Percentiles rank a stretch among this genome's conserved stretches.
Evolutionary conservation across 106 monocot genomes (phyloP).

Genomic region (Acorus calamus): DNA sequence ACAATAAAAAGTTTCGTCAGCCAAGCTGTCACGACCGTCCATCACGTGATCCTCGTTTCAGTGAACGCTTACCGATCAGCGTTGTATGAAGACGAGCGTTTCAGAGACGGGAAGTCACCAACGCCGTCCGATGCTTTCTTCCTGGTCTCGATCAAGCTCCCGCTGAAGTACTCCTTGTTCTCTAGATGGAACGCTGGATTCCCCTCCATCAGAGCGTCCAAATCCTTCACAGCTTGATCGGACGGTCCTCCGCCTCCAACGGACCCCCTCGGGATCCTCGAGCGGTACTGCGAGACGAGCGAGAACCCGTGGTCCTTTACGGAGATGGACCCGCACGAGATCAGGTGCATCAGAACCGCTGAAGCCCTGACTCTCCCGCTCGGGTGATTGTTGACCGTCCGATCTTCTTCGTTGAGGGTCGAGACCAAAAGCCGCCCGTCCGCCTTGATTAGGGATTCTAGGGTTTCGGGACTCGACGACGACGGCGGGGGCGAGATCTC

Average conservation of each 20-base stretch:
- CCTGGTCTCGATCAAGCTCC: slow-evolving; percentile 70
- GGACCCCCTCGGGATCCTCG: slow-evolving; percentile 19
- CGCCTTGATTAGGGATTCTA: slow-evolving; percentile 43
- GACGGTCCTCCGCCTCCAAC: not conserved
- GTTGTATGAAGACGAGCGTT: slow-evolving; percentile 70
- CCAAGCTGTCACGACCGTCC: too few relatives aligned
- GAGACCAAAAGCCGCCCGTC: slow-evolving; percentile 15
- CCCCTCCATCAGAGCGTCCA: too few relatives aligned
- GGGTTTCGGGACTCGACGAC: slow-evolving; percentile 59
- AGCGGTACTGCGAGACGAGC: slow-evolving; percentile 15
- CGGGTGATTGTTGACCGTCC: slow-evolving; percentile 15
- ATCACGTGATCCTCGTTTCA: too few relatives aligned
- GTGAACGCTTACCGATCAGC: slow-evolving; percentile 42
- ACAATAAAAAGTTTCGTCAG: not conserved
- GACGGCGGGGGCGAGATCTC: slow-evolving; percentile 84
- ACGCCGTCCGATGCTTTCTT: slow-evolving; percentile 21
- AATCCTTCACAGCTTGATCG: too few relatives aligned
- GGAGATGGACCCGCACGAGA: slow-evolving; percentile 68
- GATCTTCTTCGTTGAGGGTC: slow-evolving; percentile 8
- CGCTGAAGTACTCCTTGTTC: slow-evolving; percentile 82
- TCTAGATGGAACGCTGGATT: slow-evolving; percentile 11
- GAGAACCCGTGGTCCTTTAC: slow-evolving; percentile 32
- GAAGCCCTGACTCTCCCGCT: slow-evolving; percentile 53
- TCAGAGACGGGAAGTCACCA: slow-evolving; percentile 28
- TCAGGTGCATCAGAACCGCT: slow-evolving; percentile 65